These are phyloP conservation scores for Fraxinus excelsior DNA, from an alignment of 257 asterid species.

Conservation along the genomic window DNA sequence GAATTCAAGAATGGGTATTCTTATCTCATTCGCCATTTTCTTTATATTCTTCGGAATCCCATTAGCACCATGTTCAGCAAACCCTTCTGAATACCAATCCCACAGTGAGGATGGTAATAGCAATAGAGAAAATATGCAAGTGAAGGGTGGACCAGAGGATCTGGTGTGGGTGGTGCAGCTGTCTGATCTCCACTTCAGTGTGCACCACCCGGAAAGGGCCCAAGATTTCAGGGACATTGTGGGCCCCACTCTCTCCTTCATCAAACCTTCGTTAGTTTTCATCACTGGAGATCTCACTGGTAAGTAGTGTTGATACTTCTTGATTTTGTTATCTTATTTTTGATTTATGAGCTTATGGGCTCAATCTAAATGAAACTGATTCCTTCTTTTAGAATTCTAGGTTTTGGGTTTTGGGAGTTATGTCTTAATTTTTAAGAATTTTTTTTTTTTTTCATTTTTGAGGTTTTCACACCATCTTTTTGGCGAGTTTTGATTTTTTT, in stretches of 20 bases:
- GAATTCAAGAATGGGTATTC: constrained; percentile 24
- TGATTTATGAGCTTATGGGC: constrained; percentile 1
- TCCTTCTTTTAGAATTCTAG: constrained; percentile 15
- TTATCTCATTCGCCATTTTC: constrained; percentile 31
- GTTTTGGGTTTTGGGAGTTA: constrained; percentile 8
- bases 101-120: constrained; percentile 12
- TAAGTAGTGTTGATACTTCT: constrained; percentile 21
- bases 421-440: not conserved
- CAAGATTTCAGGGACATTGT: constrained; percentile 55
- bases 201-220: constrained; percentile 85
- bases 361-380: constrained; percentile 14
- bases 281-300: constrained; percentile 99
- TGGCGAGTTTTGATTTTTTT: not conserved
- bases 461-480: not conserved
- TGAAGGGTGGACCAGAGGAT: constrained; percentile 66
- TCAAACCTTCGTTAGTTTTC: constrained; percentile 88
- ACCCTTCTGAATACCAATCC: constrained; percentile 10
- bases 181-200: constrained; percentile 97
- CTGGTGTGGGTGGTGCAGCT: constrained; percentile 96
- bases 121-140: constrained; percentile 42
- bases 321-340: not conserved
- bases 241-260: constrained; percentile 74
- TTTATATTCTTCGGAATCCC: constrained; percentile 35
- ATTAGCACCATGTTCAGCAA: constrained; percentile 22
- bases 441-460: not conserved